Percentiles rank a stretch among this genome's conserved stretches.
Evolutionary conservation across 257 asterid genomes (phyloP).

Genomic region (Primulina tabacum): DNA sequence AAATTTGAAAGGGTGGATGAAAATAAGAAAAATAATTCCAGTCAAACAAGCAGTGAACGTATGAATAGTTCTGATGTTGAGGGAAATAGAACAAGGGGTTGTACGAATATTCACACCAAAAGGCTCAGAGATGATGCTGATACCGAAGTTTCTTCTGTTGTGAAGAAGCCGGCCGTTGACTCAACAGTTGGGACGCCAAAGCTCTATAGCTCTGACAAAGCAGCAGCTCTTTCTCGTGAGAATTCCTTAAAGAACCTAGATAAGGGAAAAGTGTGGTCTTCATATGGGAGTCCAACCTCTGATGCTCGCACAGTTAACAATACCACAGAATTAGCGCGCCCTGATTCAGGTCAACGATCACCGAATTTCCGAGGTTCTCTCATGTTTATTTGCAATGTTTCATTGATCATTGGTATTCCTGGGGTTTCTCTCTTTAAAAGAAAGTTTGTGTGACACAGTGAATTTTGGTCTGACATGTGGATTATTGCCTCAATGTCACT

Average conservation of each 20-base stretch:
- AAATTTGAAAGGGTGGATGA: constrained; percentile 41
- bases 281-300: constrained; percentile 36
- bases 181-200: constrained; percentile 47
- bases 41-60: constrained; percentile 47
- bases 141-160: constrained; percentile 61
- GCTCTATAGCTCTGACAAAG: constrained; percentile 37
- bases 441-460: constrained; percentile 13
- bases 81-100: constrained; percentile 43
- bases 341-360: constrained; percentile 48
- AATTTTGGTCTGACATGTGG: constrained; percentile 15
- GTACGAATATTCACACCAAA: constrained; percentile 45
- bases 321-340: constrained; percentile 38
- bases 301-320: constrained; percentile 37
- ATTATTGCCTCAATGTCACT: constrained; percentile 14
- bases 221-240: constrained; percentile 53
- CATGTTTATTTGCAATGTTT: constrained; percentile 14
- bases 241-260: constrained; percentile 57
- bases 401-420: constrained; percentile 19
- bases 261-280: constrained; percentile 46
- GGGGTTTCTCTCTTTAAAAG: constrained; percentile 11
- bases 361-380: constrained; percentile 51
- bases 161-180: constrained; percentile 60
- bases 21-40: constrained; percentile 49
- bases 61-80: constrained; percentile 39
- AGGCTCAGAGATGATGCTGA: constrained; percentile 66